A percentile compares a stretch with the other conserved stretches of the same genome.
phyloP scores from a whole-genome alignment of 108 stramenopile species.

The Cylindrotheca closterium region DNA sequence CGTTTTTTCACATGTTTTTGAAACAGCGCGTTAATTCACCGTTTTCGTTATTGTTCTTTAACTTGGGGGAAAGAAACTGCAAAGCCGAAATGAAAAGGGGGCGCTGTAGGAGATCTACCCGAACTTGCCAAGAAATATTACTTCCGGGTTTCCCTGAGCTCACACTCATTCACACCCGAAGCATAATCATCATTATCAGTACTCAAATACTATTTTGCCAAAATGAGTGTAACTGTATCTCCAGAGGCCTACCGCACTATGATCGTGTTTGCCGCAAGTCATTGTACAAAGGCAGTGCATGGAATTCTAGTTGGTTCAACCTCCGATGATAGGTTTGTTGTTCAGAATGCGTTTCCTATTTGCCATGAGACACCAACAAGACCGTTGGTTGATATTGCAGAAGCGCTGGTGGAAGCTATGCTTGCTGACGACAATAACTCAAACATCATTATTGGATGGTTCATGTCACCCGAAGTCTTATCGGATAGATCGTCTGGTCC shows the following conservation, averaged over 20 bases:
- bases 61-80: too few relatives aligned
- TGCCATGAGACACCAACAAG: slow-evolving; percentile 77
- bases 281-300: slow-evolving; percentile 47
- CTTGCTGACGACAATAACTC: slow-evolving; percentile 2
- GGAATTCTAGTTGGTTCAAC: slow-evolving; percentile 57
- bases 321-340: slow-evolving; percentile 1
- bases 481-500: slow-evolving; percentile 32
- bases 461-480: slow-evolving; percentile 45
- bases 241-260: slow-evolving; percentile 40
- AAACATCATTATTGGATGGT: slow-evolving; percentile 69
- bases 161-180: too few relatives aligned
- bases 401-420: slow-evolving; percentile 33
- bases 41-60: too few relatives aligned
- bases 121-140: too few relatives aligned
- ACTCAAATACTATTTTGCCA: too few relatives aligned
- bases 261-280: slow-evolving; percentile 49
- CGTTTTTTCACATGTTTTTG: too few relatives aligned
- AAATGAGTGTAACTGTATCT: slow-evolving; percentile 4
- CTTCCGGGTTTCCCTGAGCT: too few relatives aligned
- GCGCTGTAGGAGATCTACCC: too few relatives aligned
- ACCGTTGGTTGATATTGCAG: slow-evolving; percentile 61
- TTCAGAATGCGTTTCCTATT: slow-evolving; percentile 57
- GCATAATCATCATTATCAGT: too few relatives aligned
- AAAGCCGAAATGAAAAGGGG: too few relatives aligned
- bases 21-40: too few relatives aligned